Evolutionary conservation across 1,284 basidiomycete species (phyloP).

Genomic region (Apiotrichum veenhuisii): DNA sequence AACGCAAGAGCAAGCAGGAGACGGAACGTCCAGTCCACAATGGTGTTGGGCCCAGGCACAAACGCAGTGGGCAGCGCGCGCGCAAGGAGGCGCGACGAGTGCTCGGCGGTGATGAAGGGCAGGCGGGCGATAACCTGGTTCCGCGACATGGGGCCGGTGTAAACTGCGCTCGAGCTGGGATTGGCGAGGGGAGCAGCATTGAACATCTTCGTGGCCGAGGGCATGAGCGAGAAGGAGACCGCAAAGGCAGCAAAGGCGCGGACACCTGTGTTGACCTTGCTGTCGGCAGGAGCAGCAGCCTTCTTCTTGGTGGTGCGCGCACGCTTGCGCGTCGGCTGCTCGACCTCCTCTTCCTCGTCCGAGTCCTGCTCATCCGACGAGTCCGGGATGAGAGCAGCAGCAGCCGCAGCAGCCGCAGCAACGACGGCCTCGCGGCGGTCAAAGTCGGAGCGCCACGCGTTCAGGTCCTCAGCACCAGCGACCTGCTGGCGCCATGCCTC

Average conservation of each 20-base stretch:
- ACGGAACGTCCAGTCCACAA: slow-evolving; percentile 43
- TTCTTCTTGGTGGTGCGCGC: slow-evolving; percentile 23
- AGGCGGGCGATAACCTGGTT: slow-evolving; percentile 34
- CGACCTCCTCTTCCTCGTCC: slow-evolving; percentile 31
- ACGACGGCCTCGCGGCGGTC: slow-evolving; percentile 31
- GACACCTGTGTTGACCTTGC: slow-evolving; percentile 19
- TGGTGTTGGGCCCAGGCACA: slow-evolving; percentile 27
- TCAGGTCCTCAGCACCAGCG: slow-evolving; percentile 32
- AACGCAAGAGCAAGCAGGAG: slow-evolving; percentile 34
- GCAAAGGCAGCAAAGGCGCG: slow-evolving; percentile 46
- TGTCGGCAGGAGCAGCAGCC: slow-evolving; percentile 11
- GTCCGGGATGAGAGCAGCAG: slow-evolving; percentile 21
- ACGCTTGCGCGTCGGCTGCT: slow-evolving; percentile 26
- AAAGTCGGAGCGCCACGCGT: slow-evolving; percentile 37
- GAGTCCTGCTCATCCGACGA: slow-evolving; percentile 25
- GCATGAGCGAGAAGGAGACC: slow-evolving; percentile 40
- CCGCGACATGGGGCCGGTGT: slow-evolving; percentile 14
- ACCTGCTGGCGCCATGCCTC: slow-evolving; percentile 35
- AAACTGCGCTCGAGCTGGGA: not conserved
- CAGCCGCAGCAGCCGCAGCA: slow-evolving; percentile 23
- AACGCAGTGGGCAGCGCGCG: slow-evolving; percentile 27
- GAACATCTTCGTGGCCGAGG: slow-evolving; percentile 33
- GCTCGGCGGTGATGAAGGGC: slow-evolving; percentile 44
- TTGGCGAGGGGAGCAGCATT: slow-evolving; percentile 10
- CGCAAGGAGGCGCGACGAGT: slow-evolving; percentile 34